phyloP scores from a whole-genome alignment of 495 filamentous ascomycete species.

The Aspergillus bridgeri region DNA sequence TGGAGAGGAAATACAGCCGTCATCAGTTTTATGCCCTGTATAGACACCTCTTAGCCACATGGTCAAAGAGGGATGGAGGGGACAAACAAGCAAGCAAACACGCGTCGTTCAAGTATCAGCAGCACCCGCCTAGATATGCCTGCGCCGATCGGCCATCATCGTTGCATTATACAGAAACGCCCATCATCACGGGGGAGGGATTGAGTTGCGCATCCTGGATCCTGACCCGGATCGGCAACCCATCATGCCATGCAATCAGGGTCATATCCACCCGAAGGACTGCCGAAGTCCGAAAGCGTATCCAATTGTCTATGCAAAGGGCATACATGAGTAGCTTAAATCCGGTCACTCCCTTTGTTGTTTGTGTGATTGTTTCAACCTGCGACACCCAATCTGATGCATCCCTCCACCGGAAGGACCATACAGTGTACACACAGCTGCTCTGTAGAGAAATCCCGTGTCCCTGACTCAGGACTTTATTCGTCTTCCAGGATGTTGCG shows the following conservation, averaged over 20 bases:
- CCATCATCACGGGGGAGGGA: not conserved
- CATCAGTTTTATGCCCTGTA: too few species aligned
- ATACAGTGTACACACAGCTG: too few species aligned
- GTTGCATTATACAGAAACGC: not conserved
- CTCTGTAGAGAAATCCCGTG: not conserved
- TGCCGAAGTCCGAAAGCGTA: not conserved
- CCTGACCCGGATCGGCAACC: not conserved
- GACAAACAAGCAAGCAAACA: too few species aligned
- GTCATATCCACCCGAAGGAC: not conserved
- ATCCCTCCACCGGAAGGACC: not conserved
- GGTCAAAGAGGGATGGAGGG: too few species aligned
- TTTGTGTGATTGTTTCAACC: not conserved
- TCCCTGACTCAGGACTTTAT: not conserved
- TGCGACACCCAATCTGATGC: not conserved
- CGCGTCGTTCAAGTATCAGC: too few species aligned
- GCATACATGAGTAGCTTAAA: too few species aligned
- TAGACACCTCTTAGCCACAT: too few species aligned
- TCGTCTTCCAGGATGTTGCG: not conserved
- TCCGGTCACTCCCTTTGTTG: not conserved
- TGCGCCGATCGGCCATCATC: not conserved
- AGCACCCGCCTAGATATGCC: not conserved
- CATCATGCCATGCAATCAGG: not conserved
- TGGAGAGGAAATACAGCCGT: not conserved
- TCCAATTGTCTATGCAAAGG: not conserved
- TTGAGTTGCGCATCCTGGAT: not conserved